Evolutionary conservation across 176 grass and related monocot species (phyloP), one percentile per base, ranked within the genome.

Genomic region (Musa acuminata): DNA sequence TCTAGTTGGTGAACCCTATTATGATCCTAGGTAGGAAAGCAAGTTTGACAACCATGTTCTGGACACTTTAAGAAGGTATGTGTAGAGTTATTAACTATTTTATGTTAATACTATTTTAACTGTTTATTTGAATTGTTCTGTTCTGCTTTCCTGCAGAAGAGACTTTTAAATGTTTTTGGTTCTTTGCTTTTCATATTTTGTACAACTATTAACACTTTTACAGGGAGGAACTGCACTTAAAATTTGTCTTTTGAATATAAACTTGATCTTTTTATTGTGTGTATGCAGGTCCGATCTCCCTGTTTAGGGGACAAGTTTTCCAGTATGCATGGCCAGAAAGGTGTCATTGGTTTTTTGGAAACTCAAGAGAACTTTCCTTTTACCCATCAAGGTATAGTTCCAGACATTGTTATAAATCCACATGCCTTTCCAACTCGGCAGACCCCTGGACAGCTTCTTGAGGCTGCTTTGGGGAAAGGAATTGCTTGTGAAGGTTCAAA

Each of bases 371-470:
- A 93, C 60, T 98, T 98, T 49, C 87, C 94, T 59, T 91, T 98
- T 81, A 91, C 90, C 17, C 52, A 52, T 67, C 72, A 98, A 85
- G 88, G 94, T 58, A 98, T 98, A 80, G 94, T 98, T 77, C 94
- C 90, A 0, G 94, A 98, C 78, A 83, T 98, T 55, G 94, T 93
- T 66, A 98, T 98, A 82, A 98, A 98, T 81, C 94, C 94, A 49
- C 94, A 98, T 62, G 90, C 90, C n/a, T 98, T 93, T 75, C 94
- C 94, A 78, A 98, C 94, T 63, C 84, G 94, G 75, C 94, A 98
- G 84, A 98, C 94, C 63, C 94, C 90, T 20, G 94, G 94, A 0
- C 94, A 98, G 82, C 82, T 98, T 72, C 86, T 98, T 81, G 94
- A 98, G 80, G 90, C 94, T 88, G 94, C 94, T 76, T 75, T 98